A percentile compares a stretch with the other conserved stretches of the same genome.
These are phyloP conservation scores for Triticum urartu DNA, from an alignment of 176 grass and related monocot species.

Conservation along the genomic window DNA sequence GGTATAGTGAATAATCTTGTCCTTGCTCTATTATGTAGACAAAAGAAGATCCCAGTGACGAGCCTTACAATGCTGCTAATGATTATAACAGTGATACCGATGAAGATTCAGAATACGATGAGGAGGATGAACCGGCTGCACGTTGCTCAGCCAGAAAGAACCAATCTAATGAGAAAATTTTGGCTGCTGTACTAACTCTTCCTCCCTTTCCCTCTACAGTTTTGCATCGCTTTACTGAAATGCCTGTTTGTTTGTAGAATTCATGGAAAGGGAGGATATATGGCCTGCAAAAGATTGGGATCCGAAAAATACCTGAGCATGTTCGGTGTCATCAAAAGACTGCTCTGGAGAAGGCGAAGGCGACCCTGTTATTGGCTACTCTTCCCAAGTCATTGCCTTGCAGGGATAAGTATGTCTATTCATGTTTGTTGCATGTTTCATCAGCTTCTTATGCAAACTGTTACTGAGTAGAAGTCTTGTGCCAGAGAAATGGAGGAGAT, in stretches of 20 bases:
- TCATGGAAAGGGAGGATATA: constrained; percentile 71
- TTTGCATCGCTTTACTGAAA: constrained; percentile 31
- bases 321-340: constrained; percentile 66
- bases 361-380: constrained; percentile 76
- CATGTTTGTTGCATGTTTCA: constrained; percentile 22
- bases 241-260: constrained; percentile 48
- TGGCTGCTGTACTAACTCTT: constrained; percentile 58
- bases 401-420: constrained; percentile 77
- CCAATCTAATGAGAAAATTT: constrained; percentile 32
- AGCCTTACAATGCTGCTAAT: constrained; percentile 51
- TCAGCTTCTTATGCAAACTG: constrained; percentile 5
- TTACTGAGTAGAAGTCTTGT: constrained; percentile 26
- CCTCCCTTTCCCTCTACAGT: not conserved
- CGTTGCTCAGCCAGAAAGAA: constrained; percentile 34
- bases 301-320: constrained; percentile 73
- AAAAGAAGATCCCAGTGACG: constrained; percentile 44
- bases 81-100: constrained; percentile 54
- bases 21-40: constrained; percentile 36
- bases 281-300: constrained; percentile 82
- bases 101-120: constrained; percentile 67
- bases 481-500: constrained; percentile 95
- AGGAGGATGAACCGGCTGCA: constrained; percentile 49
- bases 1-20: constrained; percentile 10
- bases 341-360: constrained; percentile 88
- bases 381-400: constrained; percentile 89